phyloP scores from a whole-genome alignment of 768 basidiomycete genomes.

The Multifurca ochricompacta region DNA sequence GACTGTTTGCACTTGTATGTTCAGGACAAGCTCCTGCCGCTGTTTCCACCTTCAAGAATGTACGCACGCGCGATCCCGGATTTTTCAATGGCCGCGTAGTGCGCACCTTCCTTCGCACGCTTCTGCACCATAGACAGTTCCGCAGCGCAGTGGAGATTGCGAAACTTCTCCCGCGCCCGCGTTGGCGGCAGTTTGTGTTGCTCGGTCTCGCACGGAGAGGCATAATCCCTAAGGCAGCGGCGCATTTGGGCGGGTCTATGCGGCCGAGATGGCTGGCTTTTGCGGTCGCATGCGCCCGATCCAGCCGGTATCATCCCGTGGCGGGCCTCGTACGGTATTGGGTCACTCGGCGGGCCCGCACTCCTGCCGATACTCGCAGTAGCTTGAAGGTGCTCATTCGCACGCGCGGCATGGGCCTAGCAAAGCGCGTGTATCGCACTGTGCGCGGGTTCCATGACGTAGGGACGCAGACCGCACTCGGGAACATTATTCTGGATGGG shows the following conservation, averaged over 20 bases:
- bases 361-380: not conserved
- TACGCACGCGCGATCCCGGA: conserved; percentile 29
- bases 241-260: not conserved
- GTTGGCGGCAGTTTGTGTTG: conserved; percentile 30
- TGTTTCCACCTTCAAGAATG: conserved; percentile 33
- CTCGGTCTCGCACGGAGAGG: conserved; percentile 10
- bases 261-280: conserved; percentile 4
- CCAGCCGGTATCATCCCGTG: conserved; percentile 26
- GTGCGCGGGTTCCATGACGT: conserved; percentile 26
- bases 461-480: conserved; percentile 34
- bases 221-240: not conserved
- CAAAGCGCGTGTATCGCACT: not conserved
- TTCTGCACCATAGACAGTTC: conserved; percentile 38
- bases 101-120: conserved; percentile 28
- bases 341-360: conserved; percentile 3
- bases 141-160: conserved; percentile 27
- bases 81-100: conserved; percentile 38
- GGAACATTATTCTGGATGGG: conserved; percentile 52
- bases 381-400: conserved; percentile 10
- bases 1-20: conserved; percentile 29
- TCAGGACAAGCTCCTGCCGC: conserved; percentile 32
- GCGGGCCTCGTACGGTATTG: conserved; percentile 21
- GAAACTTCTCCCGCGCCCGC: conserved; percentile 17
- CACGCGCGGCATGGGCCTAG: conserved; percentile 7
- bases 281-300: conserved; percentile 5